Percentiles rank a stretch among this genome's conserved stretches.
Evolutionary conservation across 805 yeast species (phyloP).

Genomic region (Candida methanosorbosa): DNA sequence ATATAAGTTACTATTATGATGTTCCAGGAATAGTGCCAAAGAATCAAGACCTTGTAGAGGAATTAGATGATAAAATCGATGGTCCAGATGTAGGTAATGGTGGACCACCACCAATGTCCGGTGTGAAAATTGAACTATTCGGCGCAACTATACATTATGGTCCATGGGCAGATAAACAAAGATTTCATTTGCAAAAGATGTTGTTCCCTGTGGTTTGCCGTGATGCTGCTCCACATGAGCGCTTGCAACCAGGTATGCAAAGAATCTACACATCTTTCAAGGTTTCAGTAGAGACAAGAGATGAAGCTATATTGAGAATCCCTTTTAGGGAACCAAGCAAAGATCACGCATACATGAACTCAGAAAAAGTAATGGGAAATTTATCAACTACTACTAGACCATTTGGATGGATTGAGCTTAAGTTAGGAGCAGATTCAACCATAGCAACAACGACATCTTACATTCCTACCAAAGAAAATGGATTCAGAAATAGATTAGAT

Average conservation of each 20-base stretch:
- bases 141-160: constrained; percentile 75
- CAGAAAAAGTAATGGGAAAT: constrained; percentile 3
- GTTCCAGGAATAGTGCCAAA: constrained; percentile 54
- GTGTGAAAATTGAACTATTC: constrained; percentile 49
- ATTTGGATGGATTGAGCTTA: constrained; percentile 89
- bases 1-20: constrained; percentile 62
- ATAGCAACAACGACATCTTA: constrained; percentile 38
- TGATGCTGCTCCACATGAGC: constrained; percentile 36
- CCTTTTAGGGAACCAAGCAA: constrained; percentile 85
- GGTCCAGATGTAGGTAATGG: constrained; percentile 53
- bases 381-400: constrained; percentile 34
- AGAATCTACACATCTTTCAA: constrained; percentile 53
- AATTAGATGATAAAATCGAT: constrained; percentile 23
- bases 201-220: constrained; percentile 61
- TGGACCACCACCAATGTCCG: constrained; percentile 51
- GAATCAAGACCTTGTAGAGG: no score
- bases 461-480: constrained; percentile 38
- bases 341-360: constrained; percentile 44
- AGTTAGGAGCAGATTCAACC: constrained; percentile 44
- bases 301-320: constrained; percentile 59
- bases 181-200: constrained; percentile 52
- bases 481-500: constrained; percentile 45
- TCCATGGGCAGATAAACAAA: constrained; percentile 91
- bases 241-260: constrained; percentile 35
- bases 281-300: constrained; percentile 46